These are phyloP conservation scores for Rhodotorula sp. DNA, from an alignment of 1,284 basidiomycete genomes.

Conservation along the genomic window DNA sequence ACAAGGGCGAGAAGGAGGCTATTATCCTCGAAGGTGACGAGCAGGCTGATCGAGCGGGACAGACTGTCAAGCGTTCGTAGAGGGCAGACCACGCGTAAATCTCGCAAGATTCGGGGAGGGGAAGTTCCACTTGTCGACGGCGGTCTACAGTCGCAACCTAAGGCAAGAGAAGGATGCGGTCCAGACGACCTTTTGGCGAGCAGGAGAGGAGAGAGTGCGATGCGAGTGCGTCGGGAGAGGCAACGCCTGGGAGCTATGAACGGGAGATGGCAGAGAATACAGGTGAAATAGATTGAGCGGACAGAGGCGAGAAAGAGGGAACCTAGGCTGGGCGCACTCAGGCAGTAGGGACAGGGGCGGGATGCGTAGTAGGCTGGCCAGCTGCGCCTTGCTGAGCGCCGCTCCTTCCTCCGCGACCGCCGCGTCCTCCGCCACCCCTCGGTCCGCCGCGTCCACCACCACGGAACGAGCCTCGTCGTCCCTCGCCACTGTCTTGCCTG, in stretches of 20 bases:
- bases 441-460: conserved; percentile 17
- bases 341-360: not conserved
- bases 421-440: conserved; percentile 1
- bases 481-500: not conserved
- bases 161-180: no score
- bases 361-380: not conserved
- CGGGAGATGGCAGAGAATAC: not conserved
- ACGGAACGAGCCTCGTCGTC: conserved; percentile 10
- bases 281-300: not conserved
- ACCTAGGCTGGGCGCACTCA: not conserved
- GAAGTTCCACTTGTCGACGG: no score
- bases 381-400: not conserved
- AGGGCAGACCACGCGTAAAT: no score
- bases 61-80: not conserved
- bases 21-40: not conserved
- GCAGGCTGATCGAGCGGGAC: no score
- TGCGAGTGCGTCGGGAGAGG: not conserved
- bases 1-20: not conserved
- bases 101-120: no score
- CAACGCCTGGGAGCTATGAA: not conserved
- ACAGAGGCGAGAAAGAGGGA: not conserved
- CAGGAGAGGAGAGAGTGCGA: not conserved
- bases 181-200: no score
- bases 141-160: no score
- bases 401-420: not conserved